A percentile compares a stretch with the other conserved stretches of the same genome.
phyloP scores from a whole-genome alignment of 78 protist species.

The Dictyostelium capitatum region DNA sequence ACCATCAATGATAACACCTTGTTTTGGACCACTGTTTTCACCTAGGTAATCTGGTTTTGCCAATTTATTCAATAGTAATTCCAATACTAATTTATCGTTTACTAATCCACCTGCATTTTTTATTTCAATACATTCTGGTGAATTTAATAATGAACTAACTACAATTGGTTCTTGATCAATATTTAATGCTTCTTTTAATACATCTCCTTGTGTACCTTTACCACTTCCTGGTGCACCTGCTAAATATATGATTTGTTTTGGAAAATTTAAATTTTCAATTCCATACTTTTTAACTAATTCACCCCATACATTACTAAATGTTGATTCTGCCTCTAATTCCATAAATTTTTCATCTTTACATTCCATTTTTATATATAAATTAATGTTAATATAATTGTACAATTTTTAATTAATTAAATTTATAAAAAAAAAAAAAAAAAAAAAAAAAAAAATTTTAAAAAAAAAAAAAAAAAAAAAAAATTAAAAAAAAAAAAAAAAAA shows the following conservation, averaged over 20 bases:
- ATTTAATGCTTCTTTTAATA: background rate
- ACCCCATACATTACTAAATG: slow-evolving; percentile 37
- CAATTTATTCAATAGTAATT: slow-evolving; percentile 9
- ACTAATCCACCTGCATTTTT: slow-evolving; percentile 63
- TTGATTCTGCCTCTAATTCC: slow-evolving; percentile 12
- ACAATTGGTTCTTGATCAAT: slow-evolving; percentile 44
- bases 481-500: background rate
- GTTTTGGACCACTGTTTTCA: background rate
- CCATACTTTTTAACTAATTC: slow-evolving; percentile 37
- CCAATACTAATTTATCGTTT: slow-evolving; percentile 44
- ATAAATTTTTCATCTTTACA: background rate
- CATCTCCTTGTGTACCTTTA: slow-evolving; percentile 51
- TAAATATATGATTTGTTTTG: slow-evolving; percentile 35
- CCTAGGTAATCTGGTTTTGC: slow-evolving; percentile 23
- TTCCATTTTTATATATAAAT: background rate
- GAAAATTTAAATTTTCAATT: slow-evolving; percentile 37
- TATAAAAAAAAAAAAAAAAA: background rate
- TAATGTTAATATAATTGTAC: background rate
- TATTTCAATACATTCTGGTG: slow-evolving; percentile 49
- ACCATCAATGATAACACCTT: slow-evolving; percentile 50
- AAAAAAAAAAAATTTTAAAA: background rate
- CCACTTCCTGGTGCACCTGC: slow-evolving; percentile 74
- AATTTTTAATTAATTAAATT: background rate
- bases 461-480: background rate
- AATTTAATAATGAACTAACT: slow-evolving; percentile 37